A percentile compares a stretch with the other conserved stretches of the same genome.
Evolutionary conservation across 129 eudicot species (phyloP).

Genomic region (Scalesia atractyloides): DNA sequence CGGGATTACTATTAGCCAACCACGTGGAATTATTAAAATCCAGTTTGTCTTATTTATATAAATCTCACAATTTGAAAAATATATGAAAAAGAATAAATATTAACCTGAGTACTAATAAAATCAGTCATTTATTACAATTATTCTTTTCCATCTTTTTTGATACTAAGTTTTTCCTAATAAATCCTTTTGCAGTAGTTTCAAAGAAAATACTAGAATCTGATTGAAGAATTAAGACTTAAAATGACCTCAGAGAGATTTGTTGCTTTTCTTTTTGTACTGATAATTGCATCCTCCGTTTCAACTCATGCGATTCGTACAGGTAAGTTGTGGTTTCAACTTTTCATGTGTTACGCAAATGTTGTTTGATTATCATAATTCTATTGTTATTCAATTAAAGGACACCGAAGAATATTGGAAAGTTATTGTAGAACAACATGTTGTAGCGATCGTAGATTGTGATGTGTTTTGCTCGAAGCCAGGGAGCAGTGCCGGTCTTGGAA

Average conservation of each 20-base stretch:
- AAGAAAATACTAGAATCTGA: not conserved
- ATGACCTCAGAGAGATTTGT: not conserved
- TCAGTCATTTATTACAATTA: not conserved
- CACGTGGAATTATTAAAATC: too few species aligned
- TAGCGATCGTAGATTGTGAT: conserved; percentile 3
- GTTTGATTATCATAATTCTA: not conserved
- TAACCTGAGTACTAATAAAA: not conserved
- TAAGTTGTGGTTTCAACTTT: not conserved
- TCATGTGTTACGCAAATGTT: not conserved
- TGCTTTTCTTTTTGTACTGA: conserved; percentile 1
- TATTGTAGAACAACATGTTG: conserved; percentile 7
- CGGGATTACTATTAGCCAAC: too few species aligned
- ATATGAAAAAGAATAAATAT: not conserved
- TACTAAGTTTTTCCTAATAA: not conserved
- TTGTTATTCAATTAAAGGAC: not conserved
- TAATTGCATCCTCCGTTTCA: not conserved
- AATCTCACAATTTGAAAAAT: not conserved
- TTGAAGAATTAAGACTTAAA: not conserved
- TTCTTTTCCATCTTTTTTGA: not conserved
- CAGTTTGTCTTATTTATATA: not conserved
- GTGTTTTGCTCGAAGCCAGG: not conserved
- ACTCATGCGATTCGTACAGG: not conserved
- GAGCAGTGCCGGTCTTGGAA: not conserved
- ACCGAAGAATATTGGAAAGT: not conserved
- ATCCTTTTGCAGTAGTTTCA: not conserved